Evolutionary conservation across 164 flowering plant genomes (phyloP), one percentile per base, ranked within the genome.

Genomic region (Taxillus chinensis): DNA sequence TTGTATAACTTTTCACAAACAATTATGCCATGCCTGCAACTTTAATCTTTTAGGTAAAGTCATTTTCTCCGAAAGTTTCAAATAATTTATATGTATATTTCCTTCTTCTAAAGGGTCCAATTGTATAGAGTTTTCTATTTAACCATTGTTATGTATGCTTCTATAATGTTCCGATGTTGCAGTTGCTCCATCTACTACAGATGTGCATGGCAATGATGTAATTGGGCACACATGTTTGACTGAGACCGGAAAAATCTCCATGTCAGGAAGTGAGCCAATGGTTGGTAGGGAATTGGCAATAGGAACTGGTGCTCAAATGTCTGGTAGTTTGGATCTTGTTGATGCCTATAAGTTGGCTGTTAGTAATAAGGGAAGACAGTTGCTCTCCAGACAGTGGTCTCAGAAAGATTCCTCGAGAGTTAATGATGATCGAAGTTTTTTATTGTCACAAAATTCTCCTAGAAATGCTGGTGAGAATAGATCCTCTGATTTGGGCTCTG

Each of bases 261-360:
- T 73, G 41, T 50, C 55, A 8, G 77, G 58, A 63, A 64, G 41
- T 68, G 70, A 17, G 14, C 55, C 68, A 51, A 57, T 12, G 43
- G 8, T 65, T 59, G 49, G 45, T 16, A 57, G 57, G 56, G 77
- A 52, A 59, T 45, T 61, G 42, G 71, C 41, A 62, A 50, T 54
- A 15, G 75, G 76, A 67, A 63, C 65, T 48, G 62, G 68, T 61
- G 60, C 57, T 10, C 74, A 64, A 62, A 57, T 56, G 56, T 42
- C 83, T 39, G 73, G 48, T 57, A 58, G 62, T 39, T 62, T 88
- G 78, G 92, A 86, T 57, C 82, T 84, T 56, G 80, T 82, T 61
- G 92, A 89, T 74, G 92, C 96, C 61, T 87, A 85, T 71, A 83
- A 79, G 71, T 68, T 90, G 41, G 95, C 83, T 50, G 65, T 83